Evolutionary conservation across 225 moss, liverwort and hornwort species (phyloP).

Genomic region (Ulota crispa): DNA sequence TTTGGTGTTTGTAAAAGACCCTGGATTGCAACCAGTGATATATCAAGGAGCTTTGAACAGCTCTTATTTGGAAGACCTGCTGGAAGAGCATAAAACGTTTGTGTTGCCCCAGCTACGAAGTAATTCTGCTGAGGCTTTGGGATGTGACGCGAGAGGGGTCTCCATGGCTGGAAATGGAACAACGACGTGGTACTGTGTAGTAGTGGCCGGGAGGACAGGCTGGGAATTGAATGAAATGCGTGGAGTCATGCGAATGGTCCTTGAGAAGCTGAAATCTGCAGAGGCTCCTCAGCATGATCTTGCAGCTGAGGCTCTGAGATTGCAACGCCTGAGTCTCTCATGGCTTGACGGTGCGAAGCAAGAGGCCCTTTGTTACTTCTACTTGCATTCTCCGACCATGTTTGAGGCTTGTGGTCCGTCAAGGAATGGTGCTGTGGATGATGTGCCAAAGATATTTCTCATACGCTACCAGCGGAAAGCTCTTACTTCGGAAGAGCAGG

Average conservation of each 20-base stretch:
- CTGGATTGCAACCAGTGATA: conserved; percentile 68
- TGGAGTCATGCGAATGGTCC: conserved; percentile 42
- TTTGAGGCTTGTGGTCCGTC: conserved; percentile 75
- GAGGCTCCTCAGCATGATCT: conserved; percentile 4
- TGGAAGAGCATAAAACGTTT: conserved; percentile 67
- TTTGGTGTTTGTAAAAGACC: conserved; percentile 72
- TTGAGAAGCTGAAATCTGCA: conserved; percentile 24
- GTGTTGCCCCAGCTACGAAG: conserved; percentile 74
- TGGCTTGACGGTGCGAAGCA: conserved; percentile 85
- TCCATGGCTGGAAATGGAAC: conserved; percentile 53
- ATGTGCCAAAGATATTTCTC: conserved; percentile 67
- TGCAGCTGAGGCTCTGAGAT: conserved; percentile 49
- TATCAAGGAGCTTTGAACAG: conserved; percentile 48
- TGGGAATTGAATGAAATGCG: conserved; percentile 51
- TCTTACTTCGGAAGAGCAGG: conserved; percentile 20
- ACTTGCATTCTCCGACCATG: conserved; percentile 70
- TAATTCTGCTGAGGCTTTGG: conserved; percentile 52
- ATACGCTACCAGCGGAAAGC: conserved; percentile 53
- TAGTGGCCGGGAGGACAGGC: conserved; percentile 64
- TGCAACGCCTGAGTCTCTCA: conserved; percentile 59
- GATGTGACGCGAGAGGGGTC: conserved; percentile 60
- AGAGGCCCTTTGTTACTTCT: conserved; percentile 73
- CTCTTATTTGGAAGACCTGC: conserved; percentile 33
- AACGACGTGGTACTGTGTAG: conserved; percentile 73
- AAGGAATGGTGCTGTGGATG: conserved; percentile 48